phyloP scores from a whole-genome alignment of 495 filamentous ascomycete species.

The Aspergillus conjunctus region DNA sequence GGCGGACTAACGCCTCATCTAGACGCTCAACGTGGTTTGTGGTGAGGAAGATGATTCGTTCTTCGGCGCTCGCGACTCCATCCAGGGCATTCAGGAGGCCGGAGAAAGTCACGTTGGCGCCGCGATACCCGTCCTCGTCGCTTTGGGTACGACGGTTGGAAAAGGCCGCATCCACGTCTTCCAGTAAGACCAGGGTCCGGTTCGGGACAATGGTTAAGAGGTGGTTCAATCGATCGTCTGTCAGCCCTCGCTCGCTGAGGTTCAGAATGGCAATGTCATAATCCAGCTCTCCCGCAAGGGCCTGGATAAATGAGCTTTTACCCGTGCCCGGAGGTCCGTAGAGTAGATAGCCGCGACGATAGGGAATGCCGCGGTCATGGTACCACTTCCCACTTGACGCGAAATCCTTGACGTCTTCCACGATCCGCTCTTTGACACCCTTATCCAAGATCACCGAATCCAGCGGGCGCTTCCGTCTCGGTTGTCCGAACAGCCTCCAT shows the following conservation, averaged over 20 bases:
- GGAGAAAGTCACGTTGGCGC: constrained; percentile 92
- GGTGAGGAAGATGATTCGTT: constrained; percentile 89
- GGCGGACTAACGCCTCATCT: constrained; percentile 85
- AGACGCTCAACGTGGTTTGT: constrained; percentile 92
- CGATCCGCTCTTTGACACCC: constrained; percentile 83
- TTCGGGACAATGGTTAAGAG: constrained; percentile 86
- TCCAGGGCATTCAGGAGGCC: constrained; percentile 92
- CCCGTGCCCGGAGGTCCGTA: constrained; percentile 94
- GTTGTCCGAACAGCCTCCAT: constrained; percentile 86
- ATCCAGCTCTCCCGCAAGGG: constrained; percentile 86
- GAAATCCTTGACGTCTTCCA: constrained; percentile 84
- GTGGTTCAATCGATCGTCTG: constrained; percentile 87
- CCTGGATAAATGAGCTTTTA: constrained; percentile 96
- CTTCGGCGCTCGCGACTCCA: constrained; percentile 92
- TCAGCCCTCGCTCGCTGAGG: constrained; percentile 87
- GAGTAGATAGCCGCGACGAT: constrained; percentile 88
- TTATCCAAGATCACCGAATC: constrained; percentile 85
- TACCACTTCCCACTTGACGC: constrained; percentile 82
- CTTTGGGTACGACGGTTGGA: constrained; percentile 69
- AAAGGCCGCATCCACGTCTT: constrained; percentile 96
- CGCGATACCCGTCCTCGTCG: constrained; percentile 82
- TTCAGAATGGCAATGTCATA: constrained; percentile 95
- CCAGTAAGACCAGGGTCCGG: constrained; percentile 82
- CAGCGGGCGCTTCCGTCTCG: constrained; percentile 82
- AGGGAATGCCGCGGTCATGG: constrained; percentile 90